phyloP scores from a whole-genome alignment of 1,284 basidiomycete genomes.

The Inonotus obliquus region DNA sequence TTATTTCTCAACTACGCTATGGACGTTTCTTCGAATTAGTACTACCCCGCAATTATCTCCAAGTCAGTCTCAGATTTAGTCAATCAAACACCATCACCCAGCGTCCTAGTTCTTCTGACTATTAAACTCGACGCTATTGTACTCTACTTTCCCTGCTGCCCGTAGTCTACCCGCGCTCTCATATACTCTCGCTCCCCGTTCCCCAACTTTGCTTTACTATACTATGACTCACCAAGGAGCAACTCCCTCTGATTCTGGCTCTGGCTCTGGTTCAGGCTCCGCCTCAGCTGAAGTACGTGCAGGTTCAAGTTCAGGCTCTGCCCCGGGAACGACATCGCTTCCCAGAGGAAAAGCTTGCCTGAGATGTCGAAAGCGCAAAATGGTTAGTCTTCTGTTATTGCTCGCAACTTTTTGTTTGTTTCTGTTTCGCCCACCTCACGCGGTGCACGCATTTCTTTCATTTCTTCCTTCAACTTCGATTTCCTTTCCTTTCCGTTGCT shows the following conservation, averaged over 20 bases:
- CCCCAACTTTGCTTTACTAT: not conserved
- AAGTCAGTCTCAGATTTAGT: not conserved
- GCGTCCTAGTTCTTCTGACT: not conserved
- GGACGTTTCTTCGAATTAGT: not conserved
- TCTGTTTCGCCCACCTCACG: not conserved
- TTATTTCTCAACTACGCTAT: not conserved
- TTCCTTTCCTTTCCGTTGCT: not conserved
- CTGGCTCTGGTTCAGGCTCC: not conserved
- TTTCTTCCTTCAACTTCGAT: conserved; percentile 12
- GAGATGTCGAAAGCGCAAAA: conserved; percentile 44
- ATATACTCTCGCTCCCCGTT: not conserved
- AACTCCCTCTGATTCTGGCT: not conserved
- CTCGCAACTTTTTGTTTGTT: not conserved
- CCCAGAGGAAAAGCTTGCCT: conserved; percentile 57
- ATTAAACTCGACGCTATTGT: not conserved
- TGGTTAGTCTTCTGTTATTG: conserved; percentile 11
- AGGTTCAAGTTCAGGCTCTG: not conserved
- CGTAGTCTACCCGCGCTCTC: not conserved
- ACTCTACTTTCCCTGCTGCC: not conserved
- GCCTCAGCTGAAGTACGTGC: not conserved
- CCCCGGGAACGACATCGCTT: not conserved
- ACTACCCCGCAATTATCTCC: not conserved
- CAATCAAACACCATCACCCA: not conserved
- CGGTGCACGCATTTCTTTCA: not conserved
- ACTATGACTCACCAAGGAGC: not conserved